Conservation (phyloP, 495 filamentous ascomycete genomes). For the Neurospora pannonica region DNA sequence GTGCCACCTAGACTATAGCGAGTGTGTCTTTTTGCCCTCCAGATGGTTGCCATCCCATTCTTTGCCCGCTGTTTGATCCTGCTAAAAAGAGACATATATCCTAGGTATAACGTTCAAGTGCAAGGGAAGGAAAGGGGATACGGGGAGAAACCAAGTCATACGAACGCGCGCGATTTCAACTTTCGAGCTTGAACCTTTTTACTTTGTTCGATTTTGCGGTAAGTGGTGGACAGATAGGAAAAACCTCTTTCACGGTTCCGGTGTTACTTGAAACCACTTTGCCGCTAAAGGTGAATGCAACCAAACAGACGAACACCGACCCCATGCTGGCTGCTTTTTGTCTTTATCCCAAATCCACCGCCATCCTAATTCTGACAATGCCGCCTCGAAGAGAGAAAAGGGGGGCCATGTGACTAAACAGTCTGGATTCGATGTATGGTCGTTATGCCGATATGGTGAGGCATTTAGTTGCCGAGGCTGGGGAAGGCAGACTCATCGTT, state of each 20-base stretch:
- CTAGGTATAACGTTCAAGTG: not conserved
- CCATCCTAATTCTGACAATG: not conserved
- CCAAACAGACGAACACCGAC: conserved; percentile 4
- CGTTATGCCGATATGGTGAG: not conserved
- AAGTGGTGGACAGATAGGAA: not conserved
- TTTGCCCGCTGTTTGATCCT: not conserved
- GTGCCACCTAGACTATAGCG: not conserved
- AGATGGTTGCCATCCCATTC: not conserved
- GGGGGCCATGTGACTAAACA: not conserved
- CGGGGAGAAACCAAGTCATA: not conserved
- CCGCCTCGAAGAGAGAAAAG: not conserved
- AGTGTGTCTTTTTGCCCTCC: not conserved
- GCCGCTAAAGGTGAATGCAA: conserved; percentile 1
- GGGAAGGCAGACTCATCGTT: conserved; percentile 64
- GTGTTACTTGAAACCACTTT: not conserved
- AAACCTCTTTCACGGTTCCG: not conserved
- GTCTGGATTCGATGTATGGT: not conserved
- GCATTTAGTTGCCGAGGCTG: conserved; percentile 48
- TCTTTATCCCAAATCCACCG: not conserved
- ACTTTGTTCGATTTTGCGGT: not conserved
- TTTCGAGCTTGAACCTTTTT: not conserved
- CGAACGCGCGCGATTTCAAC: not conserved
- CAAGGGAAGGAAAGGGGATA: not conserved
- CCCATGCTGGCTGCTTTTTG: conserved; percentile 9
- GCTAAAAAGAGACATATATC: not conserved